Percentiles rank a stretch among this genome's conserved stretches.
Evolutionary conservation across 345 rosid genomes (phyloP).

Genomic region (Raphanus sativus): DNA sequence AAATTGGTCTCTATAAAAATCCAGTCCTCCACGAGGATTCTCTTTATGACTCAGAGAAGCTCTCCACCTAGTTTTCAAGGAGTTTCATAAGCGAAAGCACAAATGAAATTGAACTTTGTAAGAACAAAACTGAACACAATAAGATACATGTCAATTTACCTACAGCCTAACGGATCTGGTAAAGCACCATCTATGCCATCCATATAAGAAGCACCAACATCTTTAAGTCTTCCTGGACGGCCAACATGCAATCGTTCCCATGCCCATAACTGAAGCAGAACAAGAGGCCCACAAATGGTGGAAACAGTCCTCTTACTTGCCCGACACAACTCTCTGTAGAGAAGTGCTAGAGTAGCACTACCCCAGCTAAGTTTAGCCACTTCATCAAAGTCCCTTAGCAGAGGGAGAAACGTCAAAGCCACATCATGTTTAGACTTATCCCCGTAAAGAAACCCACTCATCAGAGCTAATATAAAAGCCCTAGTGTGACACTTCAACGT

Average conservation of each 20-base stretch:
- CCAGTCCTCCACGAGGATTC: constrained; percentile 45
- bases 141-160: constrained; percentile 29
- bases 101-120: constrained; percentile 1
- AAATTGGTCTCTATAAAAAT: constrained; percentile 44
- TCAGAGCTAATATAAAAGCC: constrained; percentile 40
- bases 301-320: constrained; percentile 44
- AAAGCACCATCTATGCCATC: constrained; percentile 42
- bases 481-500: constrained; percentile 40
- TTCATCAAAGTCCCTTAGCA: constrained; percentile 36
- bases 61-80: constrained; percentile 42
- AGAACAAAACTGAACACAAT: background rate
- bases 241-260: constrained; percentile 45
- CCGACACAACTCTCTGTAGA: constrained; percentile 43
- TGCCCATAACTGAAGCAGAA: constrained; percentile 43
- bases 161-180: constrained; percentile 46
- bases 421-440: constrained; percentile 45
- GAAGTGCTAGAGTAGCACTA: constrained; percentile 43
- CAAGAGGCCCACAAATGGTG: constrained; percentile 45
- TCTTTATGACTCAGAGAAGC: constrained; percentile 46
- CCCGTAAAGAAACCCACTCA: constrained; percentile 44
- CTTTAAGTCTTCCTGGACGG: constrained; percentile 43
- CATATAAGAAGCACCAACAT: constrained; percentile 38
- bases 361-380: constrained; percentile 43
- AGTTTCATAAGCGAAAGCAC: constrained; percentile 31
- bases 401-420: constrained; percentile 42